Base-by-base conservation (phyloP, 306 rosid genomes). In the Myrica gale region DNA sequence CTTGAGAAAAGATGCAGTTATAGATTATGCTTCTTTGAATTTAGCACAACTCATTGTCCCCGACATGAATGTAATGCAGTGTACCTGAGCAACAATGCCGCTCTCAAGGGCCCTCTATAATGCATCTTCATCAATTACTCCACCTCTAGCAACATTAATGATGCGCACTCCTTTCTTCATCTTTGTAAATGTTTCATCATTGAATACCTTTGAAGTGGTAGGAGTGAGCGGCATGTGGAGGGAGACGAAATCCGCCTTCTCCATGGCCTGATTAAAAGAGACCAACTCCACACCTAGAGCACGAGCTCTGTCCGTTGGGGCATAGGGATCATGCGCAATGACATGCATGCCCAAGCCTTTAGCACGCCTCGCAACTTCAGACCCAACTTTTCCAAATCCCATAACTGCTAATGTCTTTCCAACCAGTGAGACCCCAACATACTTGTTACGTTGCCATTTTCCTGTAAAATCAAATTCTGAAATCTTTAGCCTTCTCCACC, bases 311-410 rank as follows among this genome's bases (percentile, higher is more conserved):
- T 92, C 98, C 20, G 89, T 92, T 0, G 97, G 93, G 15, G 98
- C 95, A 50, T 91, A 94, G 0, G 97, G 98, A n/a, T 94, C 98
- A 61, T 94, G 98, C 0, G 98, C 90, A 55, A 92, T 84, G 19
- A 94, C 98, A 20, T 90, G 79, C 98, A 94, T 90, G 0, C 98
- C 97, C 53, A 94, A 72, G 4, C 97, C 98, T 61, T 94, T 94
- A 2, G 97, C 97, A 19, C 97, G 87, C 75, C 97, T 89, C 0
- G 96, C 97, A 23, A 94, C 90, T 81, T 94, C 97, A 37, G 97
- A 89, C 78, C 97, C 98, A 52, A 94, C 98, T 85, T 94, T 94
- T 21, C 98, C 98, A 51, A 94, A 91, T 6, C 97, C 98, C 89
- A 92, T 89, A 9, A 92, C 82, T 15, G 95, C 98, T 12, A 94